phyloP scores from a whole-genome alignment of 495 filamentous ascomycete genomes.

The Podospora didyma region DNA sequence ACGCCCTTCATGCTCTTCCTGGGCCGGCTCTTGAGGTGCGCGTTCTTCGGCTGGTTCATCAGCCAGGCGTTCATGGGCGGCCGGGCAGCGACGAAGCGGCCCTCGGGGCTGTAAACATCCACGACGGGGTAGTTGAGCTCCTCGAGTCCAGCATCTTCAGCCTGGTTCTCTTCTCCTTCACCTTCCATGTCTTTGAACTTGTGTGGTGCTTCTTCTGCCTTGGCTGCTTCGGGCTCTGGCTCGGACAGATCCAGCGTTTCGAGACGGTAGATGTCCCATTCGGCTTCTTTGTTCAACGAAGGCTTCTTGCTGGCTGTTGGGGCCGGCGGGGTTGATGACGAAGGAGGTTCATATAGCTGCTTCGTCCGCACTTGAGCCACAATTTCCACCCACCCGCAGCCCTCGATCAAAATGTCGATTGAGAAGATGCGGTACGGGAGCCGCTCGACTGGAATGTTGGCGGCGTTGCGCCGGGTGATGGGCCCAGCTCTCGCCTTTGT shows the following conservation, averaged over 20 bases:
- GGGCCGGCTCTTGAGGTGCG: constrained; percentile 31
- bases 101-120: constrained; percentile 82
- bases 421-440: constrained; percentile 77
- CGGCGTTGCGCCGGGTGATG: constrained; percentile 46
- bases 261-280: constrained; percentile 8
- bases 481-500: constrained; percentile 66
- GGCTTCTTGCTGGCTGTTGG: not conserved
- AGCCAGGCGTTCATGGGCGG: constrained; percentile 72
- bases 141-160: not conserved
- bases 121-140: constrained; percentile 56
- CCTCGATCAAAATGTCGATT: constrained; percentile 83
- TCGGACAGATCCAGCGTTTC: constrained; percentile 2
- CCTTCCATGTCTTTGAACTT: not conserved
- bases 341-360: constrained; percentile 21
- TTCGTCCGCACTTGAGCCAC: constrained; percentile 70
- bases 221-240: not conserved
- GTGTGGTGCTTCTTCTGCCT: not conserved
- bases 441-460: constrained; percentile 48
- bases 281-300: not conserved
- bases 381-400: constrained; percentile 90
- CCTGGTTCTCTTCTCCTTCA: not conserved
- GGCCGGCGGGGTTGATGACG: not conserved
- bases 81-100: constrained; percentile 66
- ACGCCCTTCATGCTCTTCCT: constrained; percentile 57
- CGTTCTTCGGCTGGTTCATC: constrained; percentile 33